These are phyloP conservation scores for Pichia kudriavzevii DNA, from an alignment of 1,139 yeast species.

Conservation along the genomic window DNA sequence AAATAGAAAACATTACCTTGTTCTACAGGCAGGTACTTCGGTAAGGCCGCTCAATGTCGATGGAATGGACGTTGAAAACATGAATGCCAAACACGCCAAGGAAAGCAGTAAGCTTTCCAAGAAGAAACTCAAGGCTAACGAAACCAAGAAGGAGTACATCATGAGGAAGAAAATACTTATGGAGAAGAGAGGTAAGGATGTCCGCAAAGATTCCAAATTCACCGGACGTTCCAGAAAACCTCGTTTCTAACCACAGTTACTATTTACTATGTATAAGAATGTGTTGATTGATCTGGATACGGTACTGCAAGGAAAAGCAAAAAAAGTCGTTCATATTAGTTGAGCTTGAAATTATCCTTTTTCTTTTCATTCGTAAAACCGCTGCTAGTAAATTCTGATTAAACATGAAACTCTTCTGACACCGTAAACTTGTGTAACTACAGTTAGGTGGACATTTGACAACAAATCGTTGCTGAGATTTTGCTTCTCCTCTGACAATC, in stretches of 20 bases:
- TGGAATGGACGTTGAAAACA: slow-evolving; percentile 71
- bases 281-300: too few relatives aligned
- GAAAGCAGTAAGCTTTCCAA: slow-evolving; percentile 39
- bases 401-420: too few relatives aligned
- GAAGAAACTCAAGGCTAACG: slow-evolving; percentile 51
- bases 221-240: slow-evolving; percentile 92
- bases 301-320: too few relatives aligned
- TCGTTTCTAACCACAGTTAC: slow-evolving; percentile 45
- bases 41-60: slow-evolving; percentile 62
- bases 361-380: too few relatives aligned
- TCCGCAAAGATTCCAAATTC: slow-evolving; percentile 84
- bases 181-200: slow-evolving; percentile 85
- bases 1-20: slow-evolving; percentile 84
- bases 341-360: too few relatives aligned
- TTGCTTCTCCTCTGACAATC: too few relatives aligned
- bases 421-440: too few relatives aligned
- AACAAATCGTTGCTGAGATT: too few relatives aligned
- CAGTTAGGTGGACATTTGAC: too few relatives aligned
- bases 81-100: slow-evolving; percentile 29
- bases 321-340: too few relatives aligned
- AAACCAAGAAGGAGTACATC: slow-evolving; percentile 74
- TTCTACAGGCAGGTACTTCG: slow-evolving; percentile 79
- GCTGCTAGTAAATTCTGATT: too few relatives aligned
- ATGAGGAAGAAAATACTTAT: slow-evolving; percentile 87
- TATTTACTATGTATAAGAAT: too few relatives aligned